phyloP scores from a whole-genome alignment of 495 filamentous ascomycete species.

The Chaetomium tenue region DNA sequence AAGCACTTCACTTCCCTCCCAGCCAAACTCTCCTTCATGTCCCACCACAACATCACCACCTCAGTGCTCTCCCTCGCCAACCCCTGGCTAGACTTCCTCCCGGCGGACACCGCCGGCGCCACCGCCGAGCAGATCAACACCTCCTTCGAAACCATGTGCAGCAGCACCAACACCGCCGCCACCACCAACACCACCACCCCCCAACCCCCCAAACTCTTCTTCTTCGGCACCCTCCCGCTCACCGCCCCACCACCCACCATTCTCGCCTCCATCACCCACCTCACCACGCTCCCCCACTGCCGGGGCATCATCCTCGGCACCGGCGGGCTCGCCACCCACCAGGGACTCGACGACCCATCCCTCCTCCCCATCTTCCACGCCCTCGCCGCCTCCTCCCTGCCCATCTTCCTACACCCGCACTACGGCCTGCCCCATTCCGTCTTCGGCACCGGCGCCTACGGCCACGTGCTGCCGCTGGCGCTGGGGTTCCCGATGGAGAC shows the following conservation, averaged over 20 bases:
- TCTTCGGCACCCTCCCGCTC: constrained; percentile 79
- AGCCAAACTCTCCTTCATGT: constrained; percentile 84
- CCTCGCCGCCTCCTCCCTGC: constrained; percentile 58
- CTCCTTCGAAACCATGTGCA: constrained; percentile 69
- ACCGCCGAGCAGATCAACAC: constrained; percentile 70
- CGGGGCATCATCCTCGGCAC: constrained; percentile 87
- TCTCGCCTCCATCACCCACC: constrained; percentile 61
- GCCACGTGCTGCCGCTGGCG: constrained; percentile 83
- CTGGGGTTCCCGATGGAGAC: constrained; percentile 93
- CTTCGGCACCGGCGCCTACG: constrained; percentile 65
- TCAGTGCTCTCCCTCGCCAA: constrained; percentile 91
- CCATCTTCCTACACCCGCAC: constrained; percentile 89
- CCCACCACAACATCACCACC: constrained; percentile 72
- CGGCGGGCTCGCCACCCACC: constrained; percentile 62
- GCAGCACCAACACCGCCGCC: too few relatives aligned
- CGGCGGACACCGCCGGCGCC: constrained; percentile 56
- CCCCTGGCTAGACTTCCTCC: constrained; percentile 91
- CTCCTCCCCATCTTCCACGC: constrained; percentile 69
- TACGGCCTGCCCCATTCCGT: constrained; percentile 81
- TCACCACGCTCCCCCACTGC: constrained; percentile 63
- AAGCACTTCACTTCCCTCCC: constrained; percentile 67
- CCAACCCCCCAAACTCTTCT: constrained; percentile 63
- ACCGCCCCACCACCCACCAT: constrained; percentile 60
- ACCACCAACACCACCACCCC: constrained; percentile 13
- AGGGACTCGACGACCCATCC: constrained; percentile 73